These are phyloP conservation scores for Colletotrichum sp. DNA, from an alignment of 2,329 filamentous ascomycete species.

Conservation along the genomic window DNA sequence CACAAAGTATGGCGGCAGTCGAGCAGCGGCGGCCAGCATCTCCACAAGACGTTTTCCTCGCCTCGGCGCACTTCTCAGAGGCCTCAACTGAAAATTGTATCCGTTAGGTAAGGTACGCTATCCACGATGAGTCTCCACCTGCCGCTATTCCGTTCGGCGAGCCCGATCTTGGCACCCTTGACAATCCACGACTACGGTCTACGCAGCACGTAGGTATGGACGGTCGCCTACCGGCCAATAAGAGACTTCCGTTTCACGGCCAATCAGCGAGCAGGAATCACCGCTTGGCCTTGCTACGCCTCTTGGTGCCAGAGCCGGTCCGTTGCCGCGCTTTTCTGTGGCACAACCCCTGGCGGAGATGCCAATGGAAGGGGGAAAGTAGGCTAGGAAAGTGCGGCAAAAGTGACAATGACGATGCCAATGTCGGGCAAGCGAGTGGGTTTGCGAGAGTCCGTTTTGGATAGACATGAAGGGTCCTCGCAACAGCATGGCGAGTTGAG, in stretches of 20 bases:
- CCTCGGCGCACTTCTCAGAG: background rate
- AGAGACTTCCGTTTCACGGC: background rate
- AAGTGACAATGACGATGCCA: background rate
- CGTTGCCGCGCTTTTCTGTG: background rate
- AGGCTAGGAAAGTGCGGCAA: background rate
- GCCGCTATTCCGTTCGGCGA: constrained; percentile 1
- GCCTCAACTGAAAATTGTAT: background rate
- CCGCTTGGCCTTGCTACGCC: background rate
- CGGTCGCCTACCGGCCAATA: constrained; percentile 5
- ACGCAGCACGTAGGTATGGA: background rate
- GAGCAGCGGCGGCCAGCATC: background rate
- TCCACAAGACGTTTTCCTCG: background rate
- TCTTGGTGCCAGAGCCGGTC: background rate
- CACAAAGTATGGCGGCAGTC: background rate
- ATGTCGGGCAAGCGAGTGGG: background rate
- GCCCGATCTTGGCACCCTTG: constrained; percentile 18
- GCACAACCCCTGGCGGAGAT: background rate
- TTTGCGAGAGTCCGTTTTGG: background rate
- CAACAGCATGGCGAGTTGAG: background rate
- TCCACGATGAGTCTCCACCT: background rate
- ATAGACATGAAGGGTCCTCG: background rate
- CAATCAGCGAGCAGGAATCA: background rate
- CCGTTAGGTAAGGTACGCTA: background rate
- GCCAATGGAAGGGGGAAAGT: background rate
- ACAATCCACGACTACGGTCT: background rate